Evolutionary conservation across 1,284 basidiomycete species (phyloP), one percentile per base, ranked within the genome.

Genomic region (Porogramme epimiltina): DNA sequence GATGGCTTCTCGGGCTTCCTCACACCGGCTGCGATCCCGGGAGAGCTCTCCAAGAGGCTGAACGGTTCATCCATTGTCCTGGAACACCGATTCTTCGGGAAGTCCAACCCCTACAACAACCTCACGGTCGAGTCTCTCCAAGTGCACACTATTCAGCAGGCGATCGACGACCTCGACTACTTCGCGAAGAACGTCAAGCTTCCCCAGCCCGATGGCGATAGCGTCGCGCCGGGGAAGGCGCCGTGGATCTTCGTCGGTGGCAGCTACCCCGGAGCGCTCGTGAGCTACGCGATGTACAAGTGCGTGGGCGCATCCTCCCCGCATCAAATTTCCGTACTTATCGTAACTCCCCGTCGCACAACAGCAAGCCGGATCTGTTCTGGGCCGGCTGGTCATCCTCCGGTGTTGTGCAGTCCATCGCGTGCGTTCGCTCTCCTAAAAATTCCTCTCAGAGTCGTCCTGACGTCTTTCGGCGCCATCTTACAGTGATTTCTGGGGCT

Each of bases 211-310:
- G 75, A 77, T 25, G 87, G 87, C 6, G 76, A 81, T 52, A 63
- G 70, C 23, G 70, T 88, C 8, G 75, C 75, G 15, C 82, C 87
- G 0, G 74, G 73, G 41, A 77, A 79, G 48, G 80, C 81, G 0
- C 82, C 84, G 3, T 89, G 87, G 88, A 71, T 89, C 44, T 61
- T 89, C n/a, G 66, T 85, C 22, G 87, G 88, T 10, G 85, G 86
- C 20, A 87, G 84, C 62, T 88, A 89, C 60, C 74, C 81, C 58
- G 84, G 84, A 59, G 87, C 87, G 10, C 68, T 89, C 38, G 82
- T 81, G 0, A 80, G 81, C 54, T 90, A 82, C 79, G 83, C 85
- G 0, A 83, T 89, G 81, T 79, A 81, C 42, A 81, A 83, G 86
- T 87, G 53, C 61, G 79, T 18, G 13, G 9, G 4, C 3, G 9